Base-by-base conservation (phyloP, 2,329 filamentous ascomycete genomes). In the Stemphylium beticola region DNA sequence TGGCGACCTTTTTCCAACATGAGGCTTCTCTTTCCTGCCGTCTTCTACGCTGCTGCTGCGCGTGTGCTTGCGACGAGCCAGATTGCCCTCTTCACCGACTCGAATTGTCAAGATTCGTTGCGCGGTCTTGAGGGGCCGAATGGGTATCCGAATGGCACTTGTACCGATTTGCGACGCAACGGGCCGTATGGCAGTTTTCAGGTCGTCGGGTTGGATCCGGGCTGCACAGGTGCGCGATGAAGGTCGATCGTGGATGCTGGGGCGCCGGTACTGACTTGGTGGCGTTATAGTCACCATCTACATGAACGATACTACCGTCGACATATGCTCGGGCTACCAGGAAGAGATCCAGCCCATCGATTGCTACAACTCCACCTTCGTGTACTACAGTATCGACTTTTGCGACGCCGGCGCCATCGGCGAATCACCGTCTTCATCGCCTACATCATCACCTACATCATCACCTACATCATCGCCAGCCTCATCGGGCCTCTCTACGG, bases 131-230 rank as follows among this genome's bases (percentile, higher is more conserved):
- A 57, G n/a, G 56, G 56, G 2, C 57, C 58, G 1, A 64, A 64
- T 24, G 61, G 61, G 12, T 62, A 64, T 31, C 61, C 61, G 0
- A 58, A 62, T 38, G 61, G 61, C 2, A 60, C 57, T 1, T 62
- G 61, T 45, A 63, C 58, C 10, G 58, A 55, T 32, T 20, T 67
- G 22, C 52, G 52, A 29, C 46, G 51, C 12, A 61, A 49, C 26
- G 58, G 55, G 0, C 26, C 45, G 10, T 60, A 61, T 11, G 58
- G 58, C 1, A 65, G 64, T 45, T 69, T 69, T 38, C 65, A 67
- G 34, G 48, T 71, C 4, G 61, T 66, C 1, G 65, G 61, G 2
- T 40, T 69, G 22, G 67, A 69, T 42, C 43, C 49, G 8, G 66
- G 65, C n/a, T 71, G 67, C 47, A 41, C 60, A 39, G 64, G 67